A percentile compares a stretch with the other conserved stretches of the same genome.
These are phyloP conservation scores for Candida orba DNA, from an alignment of 805 yeast genomes.

Conservation along the genomic window DNA sequence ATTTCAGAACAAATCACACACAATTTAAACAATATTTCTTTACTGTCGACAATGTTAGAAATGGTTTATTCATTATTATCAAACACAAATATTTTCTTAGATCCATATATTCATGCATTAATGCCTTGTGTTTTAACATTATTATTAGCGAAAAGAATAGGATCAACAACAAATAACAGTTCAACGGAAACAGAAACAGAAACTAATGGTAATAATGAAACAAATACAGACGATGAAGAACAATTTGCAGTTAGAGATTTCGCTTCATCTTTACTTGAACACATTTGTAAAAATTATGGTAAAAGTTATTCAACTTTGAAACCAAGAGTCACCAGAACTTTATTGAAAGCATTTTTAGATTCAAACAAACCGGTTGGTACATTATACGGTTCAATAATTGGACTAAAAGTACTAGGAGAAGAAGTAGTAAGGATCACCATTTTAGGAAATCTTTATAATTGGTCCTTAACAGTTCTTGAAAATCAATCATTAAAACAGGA, in stretches of 20 bases:
- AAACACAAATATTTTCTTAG: constrained; percentile 80
- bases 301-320: constrained; percentile 81
- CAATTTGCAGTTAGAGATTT: constrained; percentile 67
- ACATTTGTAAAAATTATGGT: constrained; percentile 74
- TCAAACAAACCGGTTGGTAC: constrained; percentile 80
- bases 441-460: constrained; percentile 75
- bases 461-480: constrained; percentile 59
- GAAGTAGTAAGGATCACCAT: constrained; percentile 83
- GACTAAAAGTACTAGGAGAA: constrained; percentile 74
- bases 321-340: constrained; percentile 90
- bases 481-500: constrained; percentile 25
- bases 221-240: constrained; percentile 22
- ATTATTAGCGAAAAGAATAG: constrained; percentile 83
- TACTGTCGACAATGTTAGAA: constrained; percentile 79
- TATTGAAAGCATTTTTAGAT: constrained; percentile 85
- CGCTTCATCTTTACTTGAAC: constrained; percentile 75
- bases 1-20: constrained; percentile 93
- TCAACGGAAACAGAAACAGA: neutral
- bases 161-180: constrained; percentile 30
- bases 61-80: constrained; percentile 78
- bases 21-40: constrained; percentile 63
- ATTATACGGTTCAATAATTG: constrained; percentile 85
- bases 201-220: neutral
- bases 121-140: constrained; percentile 95
- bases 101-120: constrained; percentile 91